Evolutionary conservation across 176 grass and related monocot species (phyloP).

Genomic region (Puya raimondii): DNA sequence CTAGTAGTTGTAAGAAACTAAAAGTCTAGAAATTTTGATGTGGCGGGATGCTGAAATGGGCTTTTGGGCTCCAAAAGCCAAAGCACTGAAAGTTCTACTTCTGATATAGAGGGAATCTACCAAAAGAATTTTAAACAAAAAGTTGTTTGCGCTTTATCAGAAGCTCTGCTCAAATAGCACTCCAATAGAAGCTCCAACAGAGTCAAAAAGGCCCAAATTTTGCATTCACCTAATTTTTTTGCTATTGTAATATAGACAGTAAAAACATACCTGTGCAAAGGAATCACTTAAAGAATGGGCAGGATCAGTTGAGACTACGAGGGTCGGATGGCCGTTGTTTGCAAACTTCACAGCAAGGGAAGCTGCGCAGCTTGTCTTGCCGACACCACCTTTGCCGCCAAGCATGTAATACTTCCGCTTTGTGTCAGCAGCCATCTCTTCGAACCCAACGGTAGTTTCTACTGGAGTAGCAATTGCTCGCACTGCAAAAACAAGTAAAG

Average conservation of each 20-base stretch:
- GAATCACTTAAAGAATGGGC: constrained; percentile 33
- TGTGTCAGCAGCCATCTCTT: constrained; percentile 20
- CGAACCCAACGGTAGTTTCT: constrained; percentile 12
- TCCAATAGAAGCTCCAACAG: no score
- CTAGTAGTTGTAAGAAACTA: no score
- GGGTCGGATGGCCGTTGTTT: constrained; percentile 28
- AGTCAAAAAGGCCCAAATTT: not conserved
- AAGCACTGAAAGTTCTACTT: no score
- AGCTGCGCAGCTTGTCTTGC: constrained; percentile 37
- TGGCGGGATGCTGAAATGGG: no score
- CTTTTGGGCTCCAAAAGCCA: no score
- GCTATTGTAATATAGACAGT: constrained; percentile 3
- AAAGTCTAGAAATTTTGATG: no score
- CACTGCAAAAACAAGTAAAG: not conserved
- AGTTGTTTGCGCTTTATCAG: no score
- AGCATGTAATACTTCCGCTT: constrained; percentile 26
- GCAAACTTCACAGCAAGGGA: constrained; percentile 36
- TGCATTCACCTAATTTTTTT: not conserved
- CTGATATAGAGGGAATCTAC: no score
- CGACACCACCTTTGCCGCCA: constrained; percentile 45
- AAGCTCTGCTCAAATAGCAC: no score
- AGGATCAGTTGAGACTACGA: constrained; percentile 25
- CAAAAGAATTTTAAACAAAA: no score
- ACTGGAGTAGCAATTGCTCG: not conserved
- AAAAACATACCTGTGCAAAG: constrained; percentile 29